These are phyloP conservation scores for Crotalaria pallida DNA, from an alignment of 306 rosid genomes.

Conservation along the genomic window DNA sequence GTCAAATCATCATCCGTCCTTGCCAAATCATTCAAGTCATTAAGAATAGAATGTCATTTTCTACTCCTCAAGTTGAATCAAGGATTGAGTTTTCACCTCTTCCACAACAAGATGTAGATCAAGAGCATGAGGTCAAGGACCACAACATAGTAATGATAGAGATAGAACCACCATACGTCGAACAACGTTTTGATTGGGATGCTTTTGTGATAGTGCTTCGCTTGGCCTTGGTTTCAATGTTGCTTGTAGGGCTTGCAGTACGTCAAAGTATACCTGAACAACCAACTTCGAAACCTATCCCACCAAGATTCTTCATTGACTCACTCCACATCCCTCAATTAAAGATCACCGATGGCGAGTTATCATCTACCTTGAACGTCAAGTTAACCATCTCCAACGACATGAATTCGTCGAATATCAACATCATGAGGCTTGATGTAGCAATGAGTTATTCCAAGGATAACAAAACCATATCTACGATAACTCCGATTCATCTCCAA, in stretches of 20 bases:
- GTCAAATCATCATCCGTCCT: neutral
- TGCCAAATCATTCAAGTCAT: neutral
- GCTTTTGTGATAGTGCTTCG: neutral
- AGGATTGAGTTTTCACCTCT: conserved; percentile 11
- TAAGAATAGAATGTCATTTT: neutral
- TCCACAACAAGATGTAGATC: neutral
- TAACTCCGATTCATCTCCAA: neutral
- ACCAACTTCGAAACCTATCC: neutral
- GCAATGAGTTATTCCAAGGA: neutral
- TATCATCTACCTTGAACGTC: conserved; percentile 11
- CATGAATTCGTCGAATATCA: conserved; percentile 13
- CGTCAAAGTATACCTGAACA: neutral
- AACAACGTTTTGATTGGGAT: conserved; percentile 16
- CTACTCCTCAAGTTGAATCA: conserved; percentile 18
- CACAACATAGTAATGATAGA: neutral
- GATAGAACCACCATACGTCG: neutral
- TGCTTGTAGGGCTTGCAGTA: neutral
- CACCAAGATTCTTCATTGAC: conserved; percentile 25
- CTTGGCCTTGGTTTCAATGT: conserved; percentile 6
- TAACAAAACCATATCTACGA: neutral
- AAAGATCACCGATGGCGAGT: conserved; percentile 18
- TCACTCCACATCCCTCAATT: conserved; percentile 3
- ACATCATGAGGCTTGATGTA: neutral
- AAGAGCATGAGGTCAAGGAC: neutral
- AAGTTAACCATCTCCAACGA: conserved; percentile 6